Percentiles rank a stretch among this genome's conserved stretches.
Evolutionary conservation across 208 protist genomes (phyloP).

Genomic region (Leishmania lainsoni): DNA sequence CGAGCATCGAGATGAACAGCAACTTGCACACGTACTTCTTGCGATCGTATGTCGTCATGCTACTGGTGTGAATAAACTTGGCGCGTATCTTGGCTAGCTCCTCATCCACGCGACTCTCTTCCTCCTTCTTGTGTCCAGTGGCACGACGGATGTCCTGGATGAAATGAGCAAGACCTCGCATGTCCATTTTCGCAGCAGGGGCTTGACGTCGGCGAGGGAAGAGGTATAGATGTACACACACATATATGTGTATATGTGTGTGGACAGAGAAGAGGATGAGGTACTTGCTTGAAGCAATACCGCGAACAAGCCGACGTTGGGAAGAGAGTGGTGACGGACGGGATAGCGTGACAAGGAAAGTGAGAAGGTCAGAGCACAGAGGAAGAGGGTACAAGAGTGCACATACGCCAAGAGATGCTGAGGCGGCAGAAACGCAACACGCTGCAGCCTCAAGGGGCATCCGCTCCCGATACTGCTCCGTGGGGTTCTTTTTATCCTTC

Average conservation of each 20-base stretch:
- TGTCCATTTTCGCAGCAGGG: conserved; percentile 91
- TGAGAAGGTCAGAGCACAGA: conserved; percentile 3
- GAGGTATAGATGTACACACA: background rate
- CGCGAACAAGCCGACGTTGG: background rate
- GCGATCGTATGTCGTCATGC: conserved; percentile 95
- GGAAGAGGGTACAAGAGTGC: background rate
- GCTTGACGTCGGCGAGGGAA: background rate
- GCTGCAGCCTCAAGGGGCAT: background rate
- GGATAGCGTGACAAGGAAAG: conserved; percentile 7
- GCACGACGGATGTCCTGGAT: conserved; percentile 96
- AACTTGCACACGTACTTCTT: conserved; percentile 99
- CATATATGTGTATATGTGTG: no score
- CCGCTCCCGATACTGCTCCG: background rate
- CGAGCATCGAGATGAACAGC: conserved; percentile 99
- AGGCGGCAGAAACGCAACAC: background rate
- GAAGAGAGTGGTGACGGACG: background rate
- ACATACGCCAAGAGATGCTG: background rate
- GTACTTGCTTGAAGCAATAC: background rate
- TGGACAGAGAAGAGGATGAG: background rate
- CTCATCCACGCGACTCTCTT: conserved; percentile 96
- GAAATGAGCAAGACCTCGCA: conserved; percentile 96
- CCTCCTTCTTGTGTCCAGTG: conserved; percentile 92
- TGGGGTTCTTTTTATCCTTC: background rate
- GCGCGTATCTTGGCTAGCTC: conserved; percentile 99
- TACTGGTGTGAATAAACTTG: conserved; percentile 93